Evolutionary conservation across 2,329 filamentous ascomycete species (phyloP).

Genomic region (Claviceps africana): DNA sequence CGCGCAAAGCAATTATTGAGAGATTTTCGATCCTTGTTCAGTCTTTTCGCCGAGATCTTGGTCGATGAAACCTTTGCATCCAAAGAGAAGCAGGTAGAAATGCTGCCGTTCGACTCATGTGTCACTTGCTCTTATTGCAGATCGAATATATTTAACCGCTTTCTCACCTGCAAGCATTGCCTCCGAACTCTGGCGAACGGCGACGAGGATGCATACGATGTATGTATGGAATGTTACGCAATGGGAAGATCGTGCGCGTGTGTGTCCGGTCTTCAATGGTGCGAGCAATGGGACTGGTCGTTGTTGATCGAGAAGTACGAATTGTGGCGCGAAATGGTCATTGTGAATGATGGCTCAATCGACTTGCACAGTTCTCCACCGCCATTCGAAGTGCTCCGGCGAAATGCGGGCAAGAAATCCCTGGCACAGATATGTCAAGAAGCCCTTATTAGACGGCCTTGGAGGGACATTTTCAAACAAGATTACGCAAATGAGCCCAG

Average conservation of each 20-base stretch:
- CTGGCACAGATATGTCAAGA: slow-evolving; percentile 91
- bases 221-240: slow-evolving; percentile 97
- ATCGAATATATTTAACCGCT: slow-evolving; percentile 93
- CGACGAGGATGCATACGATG: slow-evolving; percentile 75
- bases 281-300: slow-evolving; percentile 82
- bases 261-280: slow-evolving; percentile 74
- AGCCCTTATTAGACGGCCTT: slow-evolving; percentile 66
- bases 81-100: slow-evolving; percentile 59
- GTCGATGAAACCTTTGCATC: slow-evolving; percentile 74
- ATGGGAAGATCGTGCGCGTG: slow-evolving; percentile 92
- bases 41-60: slow-evolving; percentile 63
- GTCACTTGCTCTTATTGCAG: slow-evolving; percentile 93
- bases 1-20: slow-evolving; percentile 55
- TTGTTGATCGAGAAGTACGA: slow-evolving; percentile 69
- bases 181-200: slow-evolving; percentile 51
- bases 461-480: slow-evolving; percentile 63
- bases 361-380: slow-evolving; percentile 53
- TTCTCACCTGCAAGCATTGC: slow-evolving; percentile 82
- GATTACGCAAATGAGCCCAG: slow-evolving; percentile 31
- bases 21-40: slow-evolving; percentile 72
- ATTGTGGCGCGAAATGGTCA: slow-evolving; percentile 64
- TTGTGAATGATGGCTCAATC: slow-evolving; percentile 55
- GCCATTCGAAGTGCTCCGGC: slow-evolving; percentile 55
- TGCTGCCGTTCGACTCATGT: slow-evolving; percentile 72
- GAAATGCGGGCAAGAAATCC: slow-evolving; percentile 57